These are phyloP conservation scores for Boletus sp. DNA, from an alignment of 768 basidiomycete genomes.

Conservation along the genomic window DNA sequence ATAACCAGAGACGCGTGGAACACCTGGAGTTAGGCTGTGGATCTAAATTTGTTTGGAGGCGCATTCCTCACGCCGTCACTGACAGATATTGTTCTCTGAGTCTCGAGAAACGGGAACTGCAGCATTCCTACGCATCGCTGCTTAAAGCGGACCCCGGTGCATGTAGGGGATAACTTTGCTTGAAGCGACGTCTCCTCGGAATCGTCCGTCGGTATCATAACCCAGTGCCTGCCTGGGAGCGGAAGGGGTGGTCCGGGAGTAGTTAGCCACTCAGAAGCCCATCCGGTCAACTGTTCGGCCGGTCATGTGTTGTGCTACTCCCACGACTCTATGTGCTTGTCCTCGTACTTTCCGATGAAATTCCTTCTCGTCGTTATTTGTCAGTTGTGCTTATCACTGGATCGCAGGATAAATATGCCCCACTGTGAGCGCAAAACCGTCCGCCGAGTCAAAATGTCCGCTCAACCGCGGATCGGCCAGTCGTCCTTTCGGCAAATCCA, in stretches of 20 bases:
- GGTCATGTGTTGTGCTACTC: slow-evolving; percentile 3
- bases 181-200: neutral
- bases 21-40: neutral
- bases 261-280: neutral
- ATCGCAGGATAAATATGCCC: neutral
- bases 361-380: neutral
- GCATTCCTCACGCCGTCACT: neutral
- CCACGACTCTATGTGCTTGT: slow-evolving; percentile 15
- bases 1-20: neutral
- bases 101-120: neutral
- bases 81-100: neutral
- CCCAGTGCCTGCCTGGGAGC: slow-evolving; percentile 18
- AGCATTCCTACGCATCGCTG: neutral
- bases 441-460: neutral
- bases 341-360: slow-evolving; percentile 4
- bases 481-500: slow-evolving; percentile 14
- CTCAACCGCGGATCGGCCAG: neutral
- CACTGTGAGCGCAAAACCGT: slow-evolving; percentile 12
- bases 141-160: neutral
- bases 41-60: neutral
- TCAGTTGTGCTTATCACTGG: slow-evolving; percentile 1
- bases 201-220: neutral
- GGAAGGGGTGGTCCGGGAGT: neutral
- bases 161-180: neutral
- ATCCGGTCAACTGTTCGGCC: neutral